Evolutionary conservation across 768 basidiomycete genomes (phyloP).

Genomic region (Mycena crocata): DNA sequence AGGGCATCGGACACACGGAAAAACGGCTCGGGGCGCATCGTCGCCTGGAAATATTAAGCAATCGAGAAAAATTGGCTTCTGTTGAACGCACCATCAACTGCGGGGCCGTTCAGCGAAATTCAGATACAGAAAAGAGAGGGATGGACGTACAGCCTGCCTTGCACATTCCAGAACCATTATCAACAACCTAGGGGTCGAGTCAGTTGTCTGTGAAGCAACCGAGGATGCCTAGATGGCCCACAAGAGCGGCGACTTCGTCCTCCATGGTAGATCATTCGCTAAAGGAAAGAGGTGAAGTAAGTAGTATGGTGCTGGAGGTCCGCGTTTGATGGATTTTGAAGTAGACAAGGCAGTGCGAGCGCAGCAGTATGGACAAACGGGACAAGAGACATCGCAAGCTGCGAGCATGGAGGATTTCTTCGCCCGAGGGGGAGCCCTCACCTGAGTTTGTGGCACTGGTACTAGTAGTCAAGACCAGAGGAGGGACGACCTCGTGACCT

Average conservation of each 20-base stretch:
- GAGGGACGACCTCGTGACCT: no score
- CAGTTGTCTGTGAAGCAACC: not conserved
- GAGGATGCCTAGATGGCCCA: slow-evolving; percentile 39
- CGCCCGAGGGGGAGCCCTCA: not conserved
- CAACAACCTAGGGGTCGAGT: slow-evolving; percentile 71
- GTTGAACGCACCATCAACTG: slow-evolving; percentile 70
- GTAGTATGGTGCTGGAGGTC: not conserved
- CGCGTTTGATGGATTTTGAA: not conserved
- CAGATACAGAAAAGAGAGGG: slow-evolving; percentile 16
- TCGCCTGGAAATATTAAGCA: slow-evolving; percentile 32
- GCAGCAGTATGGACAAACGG: not conserved
- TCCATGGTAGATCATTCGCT: slow-evolving; percentile 56
- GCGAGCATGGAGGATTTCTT: not conserved
- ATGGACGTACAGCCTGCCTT: slow-evolving; percentile 93
- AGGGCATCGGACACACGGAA: not conserved
- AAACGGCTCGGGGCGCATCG: slow-evolving; percentile 3
- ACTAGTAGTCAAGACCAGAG: no score
- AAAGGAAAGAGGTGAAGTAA: slow-evolving; percentile 5
- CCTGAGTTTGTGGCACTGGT: no score
- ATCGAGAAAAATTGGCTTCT: slow-evolving; percentile 10
- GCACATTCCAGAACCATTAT: slow-evolving; percentile 99
- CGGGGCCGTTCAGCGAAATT: slow-evolving; percentile 34
- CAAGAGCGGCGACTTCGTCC: slow-evolving; percentile 72
- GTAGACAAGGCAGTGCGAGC: slow-evolving; percentile 1
- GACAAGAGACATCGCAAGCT: not conserved